Evolutionary conservation across 2,329 filamentous ascomycete genomes (phyloP), one percentile per base, ranked within the genome.

Genomic region (Periglandula ipomoeae): DNA sequence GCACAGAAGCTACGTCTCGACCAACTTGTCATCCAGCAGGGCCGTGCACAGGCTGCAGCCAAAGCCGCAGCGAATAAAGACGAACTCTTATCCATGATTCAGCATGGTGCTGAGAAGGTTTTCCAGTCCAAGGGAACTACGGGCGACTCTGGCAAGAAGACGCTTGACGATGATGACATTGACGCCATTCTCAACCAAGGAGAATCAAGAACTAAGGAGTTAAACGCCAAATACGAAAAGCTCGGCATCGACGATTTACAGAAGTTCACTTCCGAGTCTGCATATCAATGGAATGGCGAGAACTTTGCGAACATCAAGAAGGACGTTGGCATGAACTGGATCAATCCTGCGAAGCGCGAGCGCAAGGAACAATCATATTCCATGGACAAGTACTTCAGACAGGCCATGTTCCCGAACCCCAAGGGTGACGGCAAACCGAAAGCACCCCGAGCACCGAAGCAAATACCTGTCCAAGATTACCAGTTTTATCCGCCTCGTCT

Each of bases 221-320:
- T 98, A 38, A 97, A 89, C 63, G 85, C 87, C 56, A 91, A 89
- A 67, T 98, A 97, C 60, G 93, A 97, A 65, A 95, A 95, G 64
- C 82, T 98, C 37, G 93, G 94, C 55, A 86, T 98, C 26, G 93
- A 98, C 64, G 93, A 98, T 57, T 70, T 98, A 39, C 93, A 98
- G 64, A 97, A 97, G 62, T 98, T 98, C 67, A 93, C 86, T 1
- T 96, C 91, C 0, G 93, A 98, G 60, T 95, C 89, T 48, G 90
- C 94, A 0, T 98, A 98, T 60, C 93, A 97, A 63, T 98, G 94
- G 94, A 98, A 98, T 55, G 93, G 93, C 42, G 85, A 97, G 69
- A 91, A 91, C 60, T 98, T 98, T 65, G 87, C 89, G 47, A 87
- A 86, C 50, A 81, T 84, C 62, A 94, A 94, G 71, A 95, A 94